A percentile compares a stretch with the other conserved stretches of the same genome.
Evolutionary conservation across 1,139 yeast species (phyloP).

Genomic region (Cylindricascospora bacillispora): DNA sequence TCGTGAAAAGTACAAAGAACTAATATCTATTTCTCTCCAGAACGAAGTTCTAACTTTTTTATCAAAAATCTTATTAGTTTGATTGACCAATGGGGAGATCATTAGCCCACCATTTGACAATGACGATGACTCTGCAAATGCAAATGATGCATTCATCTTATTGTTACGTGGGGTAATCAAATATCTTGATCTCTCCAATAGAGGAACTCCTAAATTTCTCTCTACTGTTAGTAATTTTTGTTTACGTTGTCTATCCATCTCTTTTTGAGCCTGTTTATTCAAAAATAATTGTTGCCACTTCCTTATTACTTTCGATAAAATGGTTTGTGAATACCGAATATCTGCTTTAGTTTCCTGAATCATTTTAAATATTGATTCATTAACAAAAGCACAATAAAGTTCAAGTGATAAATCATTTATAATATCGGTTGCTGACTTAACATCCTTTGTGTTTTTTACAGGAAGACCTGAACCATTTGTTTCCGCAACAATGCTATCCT

Average conservation of each 20-base stretch:
- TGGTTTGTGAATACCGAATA: constrained; percentile 17
- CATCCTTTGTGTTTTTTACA: too few relatives aligned
- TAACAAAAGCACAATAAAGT: constrained; percentile 45
- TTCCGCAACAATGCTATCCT: too few relatives aligned
- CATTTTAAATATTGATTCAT: constrained; percentile 38
- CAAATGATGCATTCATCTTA: constrained; percentile 8
- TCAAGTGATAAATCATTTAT: constrained; percentile 35
- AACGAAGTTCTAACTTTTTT: too few relatives aligned
- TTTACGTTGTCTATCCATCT: constrained; percentile 28
- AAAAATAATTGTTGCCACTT: constrained; percentile 23
- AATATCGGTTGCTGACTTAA: too few relatives aligned
- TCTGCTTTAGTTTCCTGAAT: constrained; percentile 35
- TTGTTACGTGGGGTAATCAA: constrained; percentile 9
- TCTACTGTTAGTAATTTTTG: constrained; percentile 33
- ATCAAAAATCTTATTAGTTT: constrained; percentile 14
- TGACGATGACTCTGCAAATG: constrained; percentile 9
- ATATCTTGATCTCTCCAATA: constrained; percentile 13
- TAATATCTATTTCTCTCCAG: too few relatives aligned
- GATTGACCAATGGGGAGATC: constrained; percentile 19
- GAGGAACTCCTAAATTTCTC: constrained; percentile 28
- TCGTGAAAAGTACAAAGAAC: too few relatives aligned
- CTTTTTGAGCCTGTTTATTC: constrained; percentile 26
- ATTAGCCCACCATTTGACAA: constrained; percentile 6
- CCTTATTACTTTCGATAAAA: constrained; percentile 24
- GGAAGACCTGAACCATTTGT: too few relatives aligned